A percentile compares a stretch with the other conserved stretches of the same genome.
These are phyloP conservation scores for Kurtzmaniella fragi DNA, from an alignment of 805 yeast genomes.

Conservation along the genomic window DNA sequence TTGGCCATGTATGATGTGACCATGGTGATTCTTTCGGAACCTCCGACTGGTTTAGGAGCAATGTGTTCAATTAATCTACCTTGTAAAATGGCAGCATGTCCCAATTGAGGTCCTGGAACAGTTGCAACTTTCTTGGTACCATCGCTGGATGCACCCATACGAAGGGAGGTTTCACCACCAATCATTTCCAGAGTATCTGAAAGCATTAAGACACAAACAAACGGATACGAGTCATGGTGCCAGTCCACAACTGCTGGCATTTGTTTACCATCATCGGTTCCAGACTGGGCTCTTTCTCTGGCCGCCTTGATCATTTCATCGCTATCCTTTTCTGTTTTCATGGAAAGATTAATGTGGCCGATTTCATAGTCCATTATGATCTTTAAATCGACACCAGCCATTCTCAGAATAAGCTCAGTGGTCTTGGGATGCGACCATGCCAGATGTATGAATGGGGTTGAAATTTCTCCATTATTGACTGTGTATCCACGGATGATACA, in stretches of 20 bases:
- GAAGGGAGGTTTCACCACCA: slow-evolving; percentile 57
- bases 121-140: slow-evolving; percentile 8
- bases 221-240: slow-evolving; percentile 62
- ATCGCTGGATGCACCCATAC: slow-evolving; percentile 34
- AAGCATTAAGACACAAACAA: slow-evolving; percentile 60
- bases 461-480: slow-evolving; percentile 22
- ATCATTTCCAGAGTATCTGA: slow-evolving; percentile 54
- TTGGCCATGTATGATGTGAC: slow-evolving; percentile 36
- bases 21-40: slow-evolving; percentile 36
- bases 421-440: slow-evolving; percentile 62
- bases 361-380: slow-evolving; percentile 53
- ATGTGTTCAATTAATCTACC: slow-evolving; percentile 39
- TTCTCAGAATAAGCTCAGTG: slow-evolving; percentile 45
- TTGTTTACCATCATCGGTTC: slow-evolving; percentile 24
- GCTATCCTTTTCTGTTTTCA: slow-evolving; percentile 32
- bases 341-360: slow-evolving; percentile 47
- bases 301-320: slow-evolving; percentile 16
- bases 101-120: slow-evolving; percentile 27
- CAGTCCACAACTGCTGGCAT: slow-evolving; percentile 57
- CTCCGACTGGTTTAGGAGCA: slow-evolving; percentile 33
- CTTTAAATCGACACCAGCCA: slow-evolving; percentile 57
- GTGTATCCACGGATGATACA: slow-evolving; percentile 48
- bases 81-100: slow-evolving; percentile 34
- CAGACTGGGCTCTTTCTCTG: slow-evolving; percentile 11
- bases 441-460: slow-evolving; percentile 47